Base-by-base conservation (phyloP, 306 rosid species). In the Datisca glomerata region DNA sequence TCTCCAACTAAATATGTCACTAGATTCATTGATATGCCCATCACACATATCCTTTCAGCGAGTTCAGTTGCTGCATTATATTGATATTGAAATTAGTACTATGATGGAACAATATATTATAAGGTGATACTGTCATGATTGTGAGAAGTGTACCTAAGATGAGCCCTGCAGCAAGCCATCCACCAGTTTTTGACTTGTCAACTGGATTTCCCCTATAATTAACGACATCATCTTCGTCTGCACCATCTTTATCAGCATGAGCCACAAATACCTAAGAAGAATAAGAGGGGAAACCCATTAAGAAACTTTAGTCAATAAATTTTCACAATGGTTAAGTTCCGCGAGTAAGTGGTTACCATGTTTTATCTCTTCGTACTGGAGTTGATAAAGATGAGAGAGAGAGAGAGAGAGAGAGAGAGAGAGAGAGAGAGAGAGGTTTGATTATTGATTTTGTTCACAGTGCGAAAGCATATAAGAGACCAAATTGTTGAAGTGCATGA, bases 161-260 rank as follows among this genome's bases (percentile, higher is more conserved):
- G 39, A 89, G 86, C 45, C 93, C 95, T 35, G 95, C 93, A 34
- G 75, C 95, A 41, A 83, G 61, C 97, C 97, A 89, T 24, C 94
- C 80, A 2, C 97, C 94, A 8, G 86, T 77, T 46, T 65, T 80
- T 16, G 73, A 57, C 46, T 80, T 89, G 54, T 83, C 86, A 0
- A 45, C 79, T 0, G 78, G 83, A 4, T 61, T 50, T 12, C 95
- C 95, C 40, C 85, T 56, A 51, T 64, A 83, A 70, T 89, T 79
- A 39, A 69, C 74, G 12, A 67, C 60, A 28, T 44, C 47, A 50
- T 43, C 69, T 16, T 65, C 83, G 24, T 61, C 60, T 56, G 45
- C 62, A 33, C 63, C 66, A 21, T 34, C 70, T 41, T 74, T 49
- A 32, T 64, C 82, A 8, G 64, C 76, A 22, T 61, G 36, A 27